Evolutionary conservation across 805 yeast species (phyloP), one percentile per base, ranked within the genome.

Genomic region (Suhomyces xylopsoci): DNA sequence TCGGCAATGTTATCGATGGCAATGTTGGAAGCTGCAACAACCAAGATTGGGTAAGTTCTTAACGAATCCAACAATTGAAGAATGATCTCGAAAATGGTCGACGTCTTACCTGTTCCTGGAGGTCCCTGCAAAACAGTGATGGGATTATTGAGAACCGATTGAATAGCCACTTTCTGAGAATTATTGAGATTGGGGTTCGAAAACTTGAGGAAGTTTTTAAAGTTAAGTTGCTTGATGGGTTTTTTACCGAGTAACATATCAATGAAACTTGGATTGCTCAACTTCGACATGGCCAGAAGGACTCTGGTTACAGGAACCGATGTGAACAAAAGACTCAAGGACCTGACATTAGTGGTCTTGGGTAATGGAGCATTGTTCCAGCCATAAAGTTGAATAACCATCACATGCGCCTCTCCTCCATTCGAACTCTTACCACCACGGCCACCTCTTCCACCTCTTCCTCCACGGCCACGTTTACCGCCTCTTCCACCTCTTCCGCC

Each of bases 1-100:
- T 85, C 90, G 0, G 90, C 90, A 65, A 86, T 84, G 57, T 86
- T 85, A 63, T 85, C 90, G 59, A 85, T 84, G 2, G 91, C 91
- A 61, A 85, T 82, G 60, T 86, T 86, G 1, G 90, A 84, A 2
- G 90, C 88, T 1, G 92, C 90, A 48, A 84, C 89, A 51, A 86
- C 89, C 51, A 85, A 69, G 42, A 86, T 82, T 1, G 90, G 90
- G 58, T 75, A 82, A 2, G 83, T 76, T 59, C 80, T 74, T 57
- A 81, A 73, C 46, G 80, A 81, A 43, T 76, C 79, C 51, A 85
- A 69, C 52, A 84, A 71, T 60, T 84, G 85, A 43, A 83, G 60
- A 52, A 82, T 70, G 58, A 74, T 68, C 53, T 73, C 79, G 53
- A 64, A 73, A 51, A 73, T 74, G 1, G 79, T 73, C 0, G 77